These are phyloP conservation scores for Trichoderma sp. DNA, from an alignment of 2,329 filamentous ascomycete genomes.

Conservation along the genomic window DNA sequence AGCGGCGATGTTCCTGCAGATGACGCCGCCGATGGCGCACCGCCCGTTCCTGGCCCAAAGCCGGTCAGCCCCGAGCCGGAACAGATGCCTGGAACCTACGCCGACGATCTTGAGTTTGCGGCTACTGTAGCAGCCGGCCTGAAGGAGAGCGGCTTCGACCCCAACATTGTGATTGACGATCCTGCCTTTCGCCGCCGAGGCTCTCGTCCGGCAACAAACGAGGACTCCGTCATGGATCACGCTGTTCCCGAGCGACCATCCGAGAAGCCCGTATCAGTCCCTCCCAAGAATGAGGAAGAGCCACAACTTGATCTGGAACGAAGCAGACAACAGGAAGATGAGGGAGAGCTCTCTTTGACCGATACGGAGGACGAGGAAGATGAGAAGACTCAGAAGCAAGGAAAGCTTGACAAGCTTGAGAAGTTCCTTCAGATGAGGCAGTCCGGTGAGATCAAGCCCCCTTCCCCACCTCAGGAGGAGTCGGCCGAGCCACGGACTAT, in stretches of 20 bases:
- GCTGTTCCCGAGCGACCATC: neutral
- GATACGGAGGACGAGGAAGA: conserved; percentile 35
- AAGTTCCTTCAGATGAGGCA: conserved; percentile 17
- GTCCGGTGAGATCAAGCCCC: conserved; percentile 16
- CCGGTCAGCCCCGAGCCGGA: conserved; percentile 50
- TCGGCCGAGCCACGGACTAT: neutral
- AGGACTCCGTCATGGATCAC: conserved; percentile 41
- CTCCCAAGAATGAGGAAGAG: neutral
- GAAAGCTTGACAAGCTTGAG: conserved; percentile 10
- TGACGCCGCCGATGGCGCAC: conserved; percentile 41
- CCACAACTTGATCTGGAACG: neutral
- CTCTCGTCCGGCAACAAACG: conserved; percentile 64
- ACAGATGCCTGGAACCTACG: conserved; percentile 67
- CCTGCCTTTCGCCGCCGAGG: conserved; percentile 64
- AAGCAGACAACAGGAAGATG: conserved; percentile 1
- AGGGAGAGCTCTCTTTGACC: conserved; percentile 45
- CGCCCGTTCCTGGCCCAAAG: conserved; percentile 61
- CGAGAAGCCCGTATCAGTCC: neutral
- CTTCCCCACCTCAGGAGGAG: neutral
- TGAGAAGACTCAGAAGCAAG: conserved; percentile 19
- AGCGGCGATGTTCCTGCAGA: conserved; percentile 28
- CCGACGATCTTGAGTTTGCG: conserved; percentile 68
- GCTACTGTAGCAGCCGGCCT: conserved; percentile 70
- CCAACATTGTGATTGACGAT: conserved; percentile 69
- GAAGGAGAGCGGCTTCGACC: conserved; percentile 69